These are phyloP conservation scores for Marasmius fiardii DNA, from an alignment of 1,284 basidiomycete genomes.

Conservation along the genomic window DNA sequence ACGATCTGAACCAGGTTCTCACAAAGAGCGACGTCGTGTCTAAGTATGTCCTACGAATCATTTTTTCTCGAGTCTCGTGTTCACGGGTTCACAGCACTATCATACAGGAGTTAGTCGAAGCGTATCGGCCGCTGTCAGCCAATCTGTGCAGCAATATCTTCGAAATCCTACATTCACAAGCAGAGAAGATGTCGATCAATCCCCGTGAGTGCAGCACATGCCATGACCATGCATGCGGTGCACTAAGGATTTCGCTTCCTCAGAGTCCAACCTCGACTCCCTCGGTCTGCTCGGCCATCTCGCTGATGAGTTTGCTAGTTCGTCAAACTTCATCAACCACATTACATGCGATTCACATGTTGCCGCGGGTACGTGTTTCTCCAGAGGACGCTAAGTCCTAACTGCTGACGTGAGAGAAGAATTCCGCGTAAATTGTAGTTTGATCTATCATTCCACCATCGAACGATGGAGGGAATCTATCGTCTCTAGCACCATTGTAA, in stretches of 20 bases:
- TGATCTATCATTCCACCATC: slow-evolving; percentile 40
- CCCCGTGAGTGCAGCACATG: slow-evolving; percentile 29
- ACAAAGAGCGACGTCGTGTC: slow-evolving; percentile 32
- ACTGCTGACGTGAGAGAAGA: slow-evolving; percentile 27
- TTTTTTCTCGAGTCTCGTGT: neutral
- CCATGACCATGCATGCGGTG: too few species aligned
- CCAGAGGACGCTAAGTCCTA: slow-evolving; percentile 5
- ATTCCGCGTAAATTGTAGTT: slow-evolving; percentile 36
- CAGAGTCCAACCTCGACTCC: slow-evolving; percentile 25
- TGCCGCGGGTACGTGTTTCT: slow-evolving; percentile 32
- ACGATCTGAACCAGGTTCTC: slow-evolving; percentile 50
- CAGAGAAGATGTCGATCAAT: slow-evolving; percentile 27
- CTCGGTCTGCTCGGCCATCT: slow-evolving; percentile 41
- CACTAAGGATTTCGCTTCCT: too few species aligned
- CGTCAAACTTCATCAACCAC: slow-evolving; percentile 39
- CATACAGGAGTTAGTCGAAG: slow-evolving; percentile 32
- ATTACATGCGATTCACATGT: slow-evolving; percentile 38
- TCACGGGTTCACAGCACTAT: slow-evolving; percentile 29
- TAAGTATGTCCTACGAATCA: slow-evolving; percentile 19
- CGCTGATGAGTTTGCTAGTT: slow-evolving; percentile 37
- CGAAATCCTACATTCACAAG: slow-evolving; percentile 32
- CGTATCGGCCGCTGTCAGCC: slow-evolving; percentile 48
- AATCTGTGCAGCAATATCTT: slow-evolving; percentile 37
- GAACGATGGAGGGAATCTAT: slow-evolving; percentile 46
- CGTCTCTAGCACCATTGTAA: slow-evolving; percentile 30